Conservation (phyloP, 2,329 filamentous ascomycete genomes). For the Penicillium psychrosexuale region DNA sequence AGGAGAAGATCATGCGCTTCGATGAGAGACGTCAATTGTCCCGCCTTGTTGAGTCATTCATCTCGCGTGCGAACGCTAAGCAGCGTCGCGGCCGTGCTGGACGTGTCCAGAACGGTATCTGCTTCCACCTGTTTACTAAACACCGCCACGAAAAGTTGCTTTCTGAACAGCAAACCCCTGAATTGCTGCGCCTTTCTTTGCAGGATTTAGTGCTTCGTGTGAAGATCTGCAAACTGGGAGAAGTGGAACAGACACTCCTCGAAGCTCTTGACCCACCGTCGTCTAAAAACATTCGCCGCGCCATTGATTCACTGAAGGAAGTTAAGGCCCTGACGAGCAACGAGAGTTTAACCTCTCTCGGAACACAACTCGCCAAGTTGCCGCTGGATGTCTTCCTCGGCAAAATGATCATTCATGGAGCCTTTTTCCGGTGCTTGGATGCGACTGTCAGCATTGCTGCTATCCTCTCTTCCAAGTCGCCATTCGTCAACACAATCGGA, state of each 20-base stretch:
- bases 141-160: constrained; percentile 79
- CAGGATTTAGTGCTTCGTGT: constrained; percentile 94
- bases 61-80: constrained; percentile 92
- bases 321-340: constrained; percentile 78
- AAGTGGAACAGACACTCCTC: constrained; percentile 83
- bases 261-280: constrained; percentile 88
- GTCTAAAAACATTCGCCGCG: constrained; percentile 85
- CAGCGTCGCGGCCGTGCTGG: constrained; percentile 91
- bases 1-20: constrained; percentile 93
- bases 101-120: constrained; percentile 89
- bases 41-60: constrained; percentile 87
- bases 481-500: constrained; percentile 83
- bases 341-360: constrained; percentile 84
- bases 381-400: constrained; percentile 93
- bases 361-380: constrained; percentile 79
- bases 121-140: constrained; percentile 93
- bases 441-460: constrained; percentile 88
- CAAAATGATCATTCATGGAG: constrained; percentile 83
- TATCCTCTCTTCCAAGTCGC: constrained; percentile 90
- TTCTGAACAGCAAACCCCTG: constrained; percentile 89
- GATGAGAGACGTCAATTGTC: constrained; percentile 91
- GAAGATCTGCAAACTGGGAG: constrained; percentile 94
- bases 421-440: constrained; percentile 86
- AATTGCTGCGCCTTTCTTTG: constrained; percentile 89
- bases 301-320: constrained; percentile 88